Base-by-base conservation (phyloP, 192 early-diverging fungal species). In the Backusella tarrabulga region DNA sequence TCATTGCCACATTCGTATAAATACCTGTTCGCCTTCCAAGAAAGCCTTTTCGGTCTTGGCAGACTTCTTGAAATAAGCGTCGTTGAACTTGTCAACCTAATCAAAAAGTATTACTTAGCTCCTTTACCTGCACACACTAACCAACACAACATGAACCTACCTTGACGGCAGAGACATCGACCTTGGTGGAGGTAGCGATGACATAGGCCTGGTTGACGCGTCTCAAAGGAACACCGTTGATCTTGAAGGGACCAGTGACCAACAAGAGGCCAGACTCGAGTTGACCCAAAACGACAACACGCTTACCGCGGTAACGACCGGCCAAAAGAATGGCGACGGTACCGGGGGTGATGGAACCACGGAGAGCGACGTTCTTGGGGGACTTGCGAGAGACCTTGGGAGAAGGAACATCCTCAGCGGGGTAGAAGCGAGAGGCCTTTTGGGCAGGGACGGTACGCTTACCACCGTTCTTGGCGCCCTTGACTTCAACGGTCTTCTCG, bases 191-290 rank as follows among this genome's bases (percentile, higher is more conserved):
- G 83, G 97, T 99, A 81, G 97, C 97, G 85, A 98, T 93, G 80
- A 96, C 98, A 88, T 97, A 99, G 78, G 97, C 96, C 91, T 98
- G 97, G 95, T 98, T 96, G 83, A 99, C 96, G 68, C 98, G 94
- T 77, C 95, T 91, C 75, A 99, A 88, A 46, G 98, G 98, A 73
- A 99, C 95, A 81, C 98, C 98, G 93, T 99, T 99, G 88, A 97
- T 84, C 90, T 95, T 95, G 93, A 94, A 96, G 74, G 98, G 98
- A 54, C 98, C 98, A 74, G 97, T 95, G 75, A 99, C 94, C 76
- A 99, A 91, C 71, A 99, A 89, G 76, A 99, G 91, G 77, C 98
- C 98, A 80, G 94, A 94, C 76, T 88, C 86, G 79, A 99, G 92
- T 87, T 96, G 94, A 92, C 96, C 98, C 84, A 99, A 90, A 91